Evolutionary conservation across 495 filamentous ascomycete species (phyloP), one percentile per base, ranked within the genome.

Genomic region (Alectoria sarmentosa): DNA sequence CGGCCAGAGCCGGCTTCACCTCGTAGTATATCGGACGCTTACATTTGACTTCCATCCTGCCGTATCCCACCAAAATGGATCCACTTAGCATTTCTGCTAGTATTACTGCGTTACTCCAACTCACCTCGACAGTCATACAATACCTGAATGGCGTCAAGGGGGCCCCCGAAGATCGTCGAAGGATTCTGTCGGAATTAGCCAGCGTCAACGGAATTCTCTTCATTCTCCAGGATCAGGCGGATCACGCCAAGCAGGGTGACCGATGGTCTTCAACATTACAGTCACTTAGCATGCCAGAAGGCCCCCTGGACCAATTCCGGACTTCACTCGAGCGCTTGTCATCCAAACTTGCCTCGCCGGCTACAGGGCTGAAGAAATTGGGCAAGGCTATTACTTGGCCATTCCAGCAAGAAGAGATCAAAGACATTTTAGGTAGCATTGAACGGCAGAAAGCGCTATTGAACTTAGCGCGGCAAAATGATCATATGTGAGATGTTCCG

Each of bases 261-360:
- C 0, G 11, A 0, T 44, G 46, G 36, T 37, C 56, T n/a, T 49
- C 42, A 30, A 59, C 56, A 15, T 61, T 66, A 30, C 8, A 10
- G 9, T 60, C 44, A 15, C 44, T 69, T 6, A 41, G 57, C 28
- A 8, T 38, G 17, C 46, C 64, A 36, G 48, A 57, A 39, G 67
- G 67, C 30, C 67, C 64, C 8, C 39, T 69, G 11, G 34, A 58
- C 42, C 59, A 59, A 39, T 57, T 63, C 9, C 52, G 26, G 13
- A 23, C 6, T n/a, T 60, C 60, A 52, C 26, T 69, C 17, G 58
- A 66, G 44, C 36, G 23, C 23, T 23, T 69, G 7, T n/a, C 44
- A 5, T 21, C 30, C 17, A 60, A 60, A 6, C 11, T 69, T 55
- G 36, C 34, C n/a, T 6, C 49, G 19, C 17, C 48, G 34, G 48